These are phyloP conservation scores for Neostapfia colusana DNA, from an alignment of 176 grass and related monocot species.

Conservation along the genomic window DNA sequence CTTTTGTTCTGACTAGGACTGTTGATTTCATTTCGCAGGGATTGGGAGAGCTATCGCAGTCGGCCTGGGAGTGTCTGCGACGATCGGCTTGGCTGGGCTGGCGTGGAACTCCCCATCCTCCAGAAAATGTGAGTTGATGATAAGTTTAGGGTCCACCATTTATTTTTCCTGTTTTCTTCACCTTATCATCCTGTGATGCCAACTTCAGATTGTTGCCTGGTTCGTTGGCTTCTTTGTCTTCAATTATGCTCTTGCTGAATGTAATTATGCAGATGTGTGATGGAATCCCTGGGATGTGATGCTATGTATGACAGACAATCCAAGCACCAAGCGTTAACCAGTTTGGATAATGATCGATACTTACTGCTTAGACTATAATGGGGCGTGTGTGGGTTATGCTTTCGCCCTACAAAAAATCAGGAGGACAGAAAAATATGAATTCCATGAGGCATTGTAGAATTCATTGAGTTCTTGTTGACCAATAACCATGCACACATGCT, in stretches of 20 bases:
- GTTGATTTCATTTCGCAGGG: constrained; percentile 46
- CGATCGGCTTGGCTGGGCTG: constrained; percentile 57
- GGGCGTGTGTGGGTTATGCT: neutral
- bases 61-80: constrained; percentile 54
- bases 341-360: neutral
- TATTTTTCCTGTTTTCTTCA: neutral
- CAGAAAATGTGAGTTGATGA: constrained; percentile 46
- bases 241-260: neutral
- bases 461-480: too few species aligned
- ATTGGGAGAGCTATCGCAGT: constrained; percentile 45
- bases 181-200: neutral
- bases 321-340: neutral
- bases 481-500: too few species aligned
- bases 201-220: neutral
- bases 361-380: neutral
- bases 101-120: constrained; percentile 55
- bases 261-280: neutral
- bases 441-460: too few species aligned
- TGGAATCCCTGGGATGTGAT: neutral
- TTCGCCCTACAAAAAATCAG: neutral
- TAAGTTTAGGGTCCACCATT: neutral
- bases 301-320: neutral
- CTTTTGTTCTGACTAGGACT: constrained; percentile 32
- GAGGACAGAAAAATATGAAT: neutral
- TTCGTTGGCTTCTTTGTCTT: neutral